Conservation (phyloP, 2,329 filamentous ascomycete genomes). For the Fusarium longipes region DNA sequence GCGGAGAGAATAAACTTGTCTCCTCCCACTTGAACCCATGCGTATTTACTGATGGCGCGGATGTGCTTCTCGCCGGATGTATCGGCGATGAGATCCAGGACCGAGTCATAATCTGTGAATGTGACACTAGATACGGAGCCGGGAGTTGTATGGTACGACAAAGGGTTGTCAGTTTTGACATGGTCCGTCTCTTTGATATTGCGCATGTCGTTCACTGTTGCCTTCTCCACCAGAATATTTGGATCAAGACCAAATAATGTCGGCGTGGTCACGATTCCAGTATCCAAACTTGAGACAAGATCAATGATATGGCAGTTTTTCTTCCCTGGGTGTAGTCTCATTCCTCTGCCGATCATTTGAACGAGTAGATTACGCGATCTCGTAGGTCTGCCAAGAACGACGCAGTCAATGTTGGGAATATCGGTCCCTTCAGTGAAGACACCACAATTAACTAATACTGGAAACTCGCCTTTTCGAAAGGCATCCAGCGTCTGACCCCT, state of each 20-base stretch:
- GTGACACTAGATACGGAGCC: slow-evolving; percentile 62
- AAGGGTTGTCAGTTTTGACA: slow-evolving; percentile 30
- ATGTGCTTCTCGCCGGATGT: slow-evolving; percentile 83
- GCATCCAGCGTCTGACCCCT: slow-evolving; percentile 77
- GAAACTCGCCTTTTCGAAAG: slow-evolving; percentile 81
- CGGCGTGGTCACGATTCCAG: slow-evolving; percentile 88
- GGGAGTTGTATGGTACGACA: slow-evolving; percentile 23
- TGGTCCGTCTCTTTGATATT: slow-evolving; percentile 61
- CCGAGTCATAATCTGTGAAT: slow-evolving; percentile 90
- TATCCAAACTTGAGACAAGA: slow-evolving; percentile 87
- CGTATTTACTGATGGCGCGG: slow-evolving; percentile 75
- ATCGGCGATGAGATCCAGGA: slow-evolving; percentile 91
- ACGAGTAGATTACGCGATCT: slow-evolving; percentile 92
- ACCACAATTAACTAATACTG: slow-evolving; percentile 92
- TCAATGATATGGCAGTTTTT: slow-evolving; percentile 94
- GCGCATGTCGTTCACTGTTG: slow-evolving; percentile 71
- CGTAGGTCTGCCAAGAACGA: slow-evolving; percentile 88
- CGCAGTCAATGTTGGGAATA: slow-evolving; percentile 96
- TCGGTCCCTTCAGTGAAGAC: slow-evolving; percentile 98
- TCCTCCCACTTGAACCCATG: slow-evolving; percentile 85
- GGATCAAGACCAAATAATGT: slow-evolving; percentile 95
- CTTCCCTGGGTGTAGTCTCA: slow-evolving; percentile 85
- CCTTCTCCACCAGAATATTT: slow-evolving; percentile 76
- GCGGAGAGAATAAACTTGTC: slow-evolving; percentile 78
- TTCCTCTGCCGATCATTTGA: slow-evolving; percentile 97